phyloP scores from a whole-genome alignment of 768 basidiomycete species.

The Boletus rex-veris region DNA sequence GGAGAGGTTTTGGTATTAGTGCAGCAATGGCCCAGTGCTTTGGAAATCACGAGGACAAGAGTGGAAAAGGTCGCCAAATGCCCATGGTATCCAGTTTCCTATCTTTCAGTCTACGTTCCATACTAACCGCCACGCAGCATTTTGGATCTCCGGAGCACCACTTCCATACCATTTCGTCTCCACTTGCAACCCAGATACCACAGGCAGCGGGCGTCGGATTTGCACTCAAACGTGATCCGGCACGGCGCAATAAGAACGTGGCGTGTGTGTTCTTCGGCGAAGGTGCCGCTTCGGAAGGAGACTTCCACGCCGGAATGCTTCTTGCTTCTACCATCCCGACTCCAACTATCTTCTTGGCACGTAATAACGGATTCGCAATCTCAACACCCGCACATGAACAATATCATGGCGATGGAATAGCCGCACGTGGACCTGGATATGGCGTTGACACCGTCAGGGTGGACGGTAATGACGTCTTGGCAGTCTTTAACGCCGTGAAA shows the following conservation, averaged over 20 bases:
- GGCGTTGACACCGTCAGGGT: conserved; percentile 90
- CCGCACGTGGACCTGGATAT: conserved; percentile 84
- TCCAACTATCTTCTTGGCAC: conserved; percentile 69
- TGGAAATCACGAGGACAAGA: conserved; percentile 75
- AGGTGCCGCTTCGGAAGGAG: conserved; percentile 91
- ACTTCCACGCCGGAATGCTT: conserved; percentile 90
- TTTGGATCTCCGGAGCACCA: conserved; percentile 82
- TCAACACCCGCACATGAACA: conserved; percentile 89
- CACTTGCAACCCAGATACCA: conserved; percentile 90
- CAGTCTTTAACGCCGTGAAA: conserved; percentile 69
- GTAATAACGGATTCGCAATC: conserved; percentile 93
- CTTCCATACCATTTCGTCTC: conserved; percentile 93
- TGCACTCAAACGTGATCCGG: conserved; percentile 76
- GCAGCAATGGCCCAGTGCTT: conserved; percentile 91
- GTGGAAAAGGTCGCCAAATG: conserved; percentile 89
- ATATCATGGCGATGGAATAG: conserved; percentile 90
- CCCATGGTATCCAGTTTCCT: conserved; percentile 60
- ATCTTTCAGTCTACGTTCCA: neutral
- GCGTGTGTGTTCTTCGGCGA: conserved; percentile 93
- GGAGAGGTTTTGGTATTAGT: conserved; percentile 79
- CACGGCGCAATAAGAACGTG: conserved; percentile 63
- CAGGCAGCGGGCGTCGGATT: conserved; percentile 93
- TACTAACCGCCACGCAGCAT: conserved; percentile 49
- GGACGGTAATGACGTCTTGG: conserved; percentile 90
- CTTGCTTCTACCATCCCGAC: conserved; percentile 74